Conservation (phyloP, 2,329 filamentous ascomycete species). For the Xylaria sp. region DNA sequence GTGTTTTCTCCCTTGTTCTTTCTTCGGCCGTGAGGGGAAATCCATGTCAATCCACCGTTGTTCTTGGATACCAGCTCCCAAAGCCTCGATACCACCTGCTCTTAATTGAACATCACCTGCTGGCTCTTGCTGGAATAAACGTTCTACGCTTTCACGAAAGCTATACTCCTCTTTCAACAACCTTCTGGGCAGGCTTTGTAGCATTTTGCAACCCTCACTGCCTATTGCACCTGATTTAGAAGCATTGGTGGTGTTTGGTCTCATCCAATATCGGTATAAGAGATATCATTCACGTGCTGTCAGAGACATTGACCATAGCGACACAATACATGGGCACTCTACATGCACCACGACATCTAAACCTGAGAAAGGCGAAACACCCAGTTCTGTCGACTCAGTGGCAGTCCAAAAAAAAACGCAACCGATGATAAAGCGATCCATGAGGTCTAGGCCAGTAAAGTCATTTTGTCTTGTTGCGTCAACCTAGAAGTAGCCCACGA, state of each 20-base stretch:
- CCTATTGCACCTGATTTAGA: neutral
- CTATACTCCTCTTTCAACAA: neutral
- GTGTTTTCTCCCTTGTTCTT: neutral
- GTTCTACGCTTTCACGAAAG: neutral
- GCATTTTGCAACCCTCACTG: neutral
- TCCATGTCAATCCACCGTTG: neutral
- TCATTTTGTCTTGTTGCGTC: too few relatives aligned
- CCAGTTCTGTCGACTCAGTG: neutral
- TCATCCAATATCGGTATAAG: constrained; percentile 1
- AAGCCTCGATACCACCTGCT: neutral
- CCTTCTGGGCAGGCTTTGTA: neutral
- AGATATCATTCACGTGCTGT: neutral
- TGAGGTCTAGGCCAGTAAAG: too few relatives aligned
- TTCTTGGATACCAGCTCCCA: neutral
- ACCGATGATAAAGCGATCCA: too few relatives aligned
- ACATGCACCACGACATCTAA: neutral
- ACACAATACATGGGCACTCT: neutral
- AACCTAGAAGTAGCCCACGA: neutral
- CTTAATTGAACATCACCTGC: neutral
- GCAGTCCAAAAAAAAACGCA: too few relatives aligned
- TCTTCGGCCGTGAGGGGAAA: neutral
- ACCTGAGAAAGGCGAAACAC: neutral
- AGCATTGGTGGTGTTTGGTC: constrained; percentile 5
- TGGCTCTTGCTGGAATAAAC: neutral
- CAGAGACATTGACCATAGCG: neutral